Evolutionary conservation across 169 alveolate species (phyloP), one percentile per base, ranked within the genome.

Genomic region (Plasmodium sp.): DNA sequence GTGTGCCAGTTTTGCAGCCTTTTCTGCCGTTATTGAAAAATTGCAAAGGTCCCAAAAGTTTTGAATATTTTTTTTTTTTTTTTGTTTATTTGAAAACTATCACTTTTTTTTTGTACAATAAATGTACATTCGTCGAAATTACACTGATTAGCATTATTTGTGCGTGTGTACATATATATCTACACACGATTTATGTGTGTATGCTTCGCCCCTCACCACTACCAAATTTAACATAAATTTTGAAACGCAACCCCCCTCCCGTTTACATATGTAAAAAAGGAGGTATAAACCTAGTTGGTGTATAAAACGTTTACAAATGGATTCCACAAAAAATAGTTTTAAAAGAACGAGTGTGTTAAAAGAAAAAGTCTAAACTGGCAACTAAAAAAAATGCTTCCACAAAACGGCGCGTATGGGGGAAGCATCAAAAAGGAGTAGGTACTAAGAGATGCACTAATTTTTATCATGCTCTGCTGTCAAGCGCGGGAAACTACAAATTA

Each of bases 1-100:
- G 67, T 93, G 97, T 83, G 94, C 96, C 22, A 96, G 97, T 5
- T 96, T 96, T 91, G 97, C 96, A n/a, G 97, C 97, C 67, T 96
- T 96, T 92, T 94, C 97, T 31, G 95, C 84, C 33, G 84, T 83
- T 77, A 93, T 96, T 93, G 97, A 96, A 86, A 86, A 86, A 54
- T 86, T 75, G 86, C 93, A 86, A 56, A 86, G 77, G 45, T 86
- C 93, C 31, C 75, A 75, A 6, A 86, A 79, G 33, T 86, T 75
- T 75, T 77, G 81, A 74, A 71, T 84, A 16, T 22, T 5, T 56
- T 18, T 16, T 80, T 45, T 33, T 79, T 41, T 79, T 18, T n/a
- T 82, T 54, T 54, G 27, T 82, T 82, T 58, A 41, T 27, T 31
- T 54, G 67, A 54, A 56, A 56, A 82, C 31, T 18, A 82, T 56